Percentiles rank a stretch among this genome's conserved stretches.
Evolutionary conservation across 768 basidiomycete species (phyloP).

Genomic region (Leccinum pellstonianum): DNA sequence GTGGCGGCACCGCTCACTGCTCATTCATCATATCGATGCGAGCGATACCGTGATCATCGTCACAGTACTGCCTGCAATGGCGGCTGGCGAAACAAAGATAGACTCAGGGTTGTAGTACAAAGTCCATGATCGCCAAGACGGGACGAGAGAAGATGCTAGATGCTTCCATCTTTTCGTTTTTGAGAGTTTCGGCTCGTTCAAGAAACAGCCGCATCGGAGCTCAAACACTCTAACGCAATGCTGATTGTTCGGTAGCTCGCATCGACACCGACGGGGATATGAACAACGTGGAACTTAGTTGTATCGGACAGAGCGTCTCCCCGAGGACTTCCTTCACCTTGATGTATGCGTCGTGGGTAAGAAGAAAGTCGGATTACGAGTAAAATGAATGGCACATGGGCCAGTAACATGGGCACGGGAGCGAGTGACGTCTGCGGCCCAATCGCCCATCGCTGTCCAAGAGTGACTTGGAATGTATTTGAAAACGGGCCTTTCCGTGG

Average conservation of each 20-base stretch:
- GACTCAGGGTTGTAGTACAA: background rate
- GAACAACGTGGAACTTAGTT: conserved; percentile 8
- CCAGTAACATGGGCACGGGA: conserved; percentile 16
- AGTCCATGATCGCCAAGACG: conserved; percentile 17
- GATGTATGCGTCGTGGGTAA: background rate
- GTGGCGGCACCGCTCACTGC: conserved; percentile 12
- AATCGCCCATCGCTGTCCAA: conserved; percentile 4
- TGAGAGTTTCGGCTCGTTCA: background rate
- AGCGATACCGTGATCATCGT: background rate
- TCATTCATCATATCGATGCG: background rate
- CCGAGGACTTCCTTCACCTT: conserved; percentile 18
- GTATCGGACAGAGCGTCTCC: conserved; percentile 12
- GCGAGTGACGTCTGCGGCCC: conserved; percentile 22
- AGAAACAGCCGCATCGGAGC: conserved; percentile 4
- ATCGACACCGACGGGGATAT: conserved; percentile 12
- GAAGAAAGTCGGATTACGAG: conserved; percentile 6
- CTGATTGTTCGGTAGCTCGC: conserved; percentile 9
- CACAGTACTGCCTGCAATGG: background rate
- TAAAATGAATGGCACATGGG: conserved; percentile 26
- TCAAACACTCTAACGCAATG: background rate
- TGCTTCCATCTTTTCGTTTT: background rate
- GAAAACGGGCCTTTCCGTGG: conserved; percentile 19
- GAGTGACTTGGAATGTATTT: conserved; percentile 14
- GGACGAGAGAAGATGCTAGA: background rate
- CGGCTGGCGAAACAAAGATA: background rate